Base-by-base conservation (phyloP, 2,329 filamentous ascomycete genomes). In the Fusarium haematococcum region DNA sequence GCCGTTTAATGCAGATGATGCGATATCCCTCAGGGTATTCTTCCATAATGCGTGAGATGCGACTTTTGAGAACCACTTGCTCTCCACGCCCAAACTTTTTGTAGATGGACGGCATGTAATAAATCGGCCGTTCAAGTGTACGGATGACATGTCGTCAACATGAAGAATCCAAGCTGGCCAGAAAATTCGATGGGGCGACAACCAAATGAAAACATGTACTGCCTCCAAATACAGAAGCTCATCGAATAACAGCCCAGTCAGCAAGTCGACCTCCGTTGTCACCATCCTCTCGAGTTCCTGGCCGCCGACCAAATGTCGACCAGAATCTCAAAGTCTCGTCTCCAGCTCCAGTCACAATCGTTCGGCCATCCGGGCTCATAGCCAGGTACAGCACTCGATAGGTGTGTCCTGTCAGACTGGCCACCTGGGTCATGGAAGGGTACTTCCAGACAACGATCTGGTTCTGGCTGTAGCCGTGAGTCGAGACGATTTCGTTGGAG, bases 381-480 rank as follows among this genome's bases (percentile, higher is more conserved):
- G 95, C 95, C 62, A 99, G 88, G 82, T 98, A 99, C 4, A 99
- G 88, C 14, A 99, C 97, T 79, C 97, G 93, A 83, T 97, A 98
- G 2, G 97, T 99, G 82, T 99, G 97, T 1, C 97, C 97, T 0
- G 97, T 99, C 54, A 99, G 87, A 76, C 94, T 97, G 45, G 95
- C 96, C 10, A 99, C 95, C 82, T 98, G 97, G 58, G 95, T 95
- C 97, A 99, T 98, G 76, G 93, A 95, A 2, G 97, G 97, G 80
- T 99, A 99, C 81, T 99, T 99, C 97, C 97, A 99, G 65, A 99
- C 95, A 41, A 98, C 96, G 78, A 99, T 98, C 83, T 98, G 97
- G 82, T 99, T 98, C 81, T 99, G 97, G 77, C 93, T 96, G 85
- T 98, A 99, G 8, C 97, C 97, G 80, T 99, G 97, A 1, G 97